Base-by-base conservation (phyloP, 768 basidiomycete species). In the Suillus placidus region DNA sequence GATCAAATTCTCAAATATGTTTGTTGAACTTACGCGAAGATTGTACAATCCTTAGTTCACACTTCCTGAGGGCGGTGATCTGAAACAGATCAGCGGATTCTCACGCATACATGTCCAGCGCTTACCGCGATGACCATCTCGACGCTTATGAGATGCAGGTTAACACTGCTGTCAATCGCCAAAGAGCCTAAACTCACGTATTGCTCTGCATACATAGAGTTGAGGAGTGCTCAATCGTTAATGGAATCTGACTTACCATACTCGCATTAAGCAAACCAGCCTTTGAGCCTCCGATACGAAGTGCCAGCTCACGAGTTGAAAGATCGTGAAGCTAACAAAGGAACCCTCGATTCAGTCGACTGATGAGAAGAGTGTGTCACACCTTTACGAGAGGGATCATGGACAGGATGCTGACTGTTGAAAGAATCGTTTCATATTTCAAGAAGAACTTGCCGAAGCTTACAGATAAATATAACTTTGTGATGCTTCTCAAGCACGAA, bases 361-460 rank as follows among this genome's bases (percentile, higher is more conserved):
- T 23, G 16, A 13, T 6, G n/a, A 45, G 23, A 1, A 23, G 26
- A 45, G 23, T 23, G 49, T 32, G 52, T 67, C 40, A 55, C 68
- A 90, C 90, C 79, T 90, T 89, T 60, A 93, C 92, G 35, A 94
- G 82, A 4, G 93, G 94, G 34, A 94, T 84, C 75, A 95, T 85
- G 12, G 90, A 84, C 34, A 92, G 77, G 67, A 89, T 81, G 66
- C 84, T 89, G 62, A 87, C 90, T 92, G 67, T 62, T 65, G 34
- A 34, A 18, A 45, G 18, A 60, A 3, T 60, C 18, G 8, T 12
- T 12, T 18, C 16, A 32, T 49, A 6, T 35, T 61, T n/a, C 13
- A 6, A 40, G 61, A 4, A 32, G 42, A 51, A 30, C 35, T n/a
- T 7, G 54, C 55, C 8, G 6, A 30, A 16, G 74, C 88, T 74